phyloP scores from a whole-genome alignment of 2,329 filamentous ascomycete species.

The Alternaria sp. region DNA sequence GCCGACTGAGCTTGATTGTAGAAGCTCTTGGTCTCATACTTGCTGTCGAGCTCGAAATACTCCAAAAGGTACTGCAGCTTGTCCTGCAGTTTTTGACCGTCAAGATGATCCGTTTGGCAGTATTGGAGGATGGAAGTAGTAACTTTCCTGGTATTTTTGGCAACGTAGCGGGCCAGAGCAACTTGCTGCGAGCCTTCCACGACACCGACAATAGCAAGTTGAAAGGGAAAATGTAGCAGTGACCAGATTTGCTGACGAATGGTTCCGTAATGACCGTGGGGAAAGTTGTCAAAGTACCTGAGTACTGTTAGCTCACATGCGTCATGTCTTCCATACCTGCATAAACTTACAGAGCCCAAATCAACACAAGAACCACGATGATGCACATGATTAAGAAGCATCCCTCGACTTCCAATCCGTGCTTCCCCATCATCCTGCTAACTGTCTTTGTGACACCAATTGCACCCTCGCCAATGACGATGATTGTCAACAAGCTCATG shows the following conservation, averaged over 20 bases:
- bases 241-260: conserved; percentile 67
- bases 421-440: conserved; percentile 45
- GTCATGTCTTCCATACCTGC: neutral
- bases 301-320: neutral
- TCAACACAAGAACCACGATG: conserved; percentile 54
- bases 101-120: conserved; percentile 38
- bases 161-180: conserved; percentile 54
- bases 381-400: conserved; percentile 47
- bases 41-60: conserved; percentile 40
- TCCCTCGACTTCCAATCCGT: conserved; percentile 42
- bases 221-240: conserved; percentile 66
- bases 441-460: conserved; percentile 66
- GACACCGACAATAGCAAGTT: conserved; percentile 68
- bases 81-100: conserved; percentile 38
- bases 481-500: conserved; percentile 68
- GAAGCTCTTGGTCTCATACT: conserved; percentile 33
- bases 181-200: conserved; percentile 68
- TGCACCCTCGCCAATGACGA: conserved; percentile 70
- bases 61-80: conserved; percentile 32
- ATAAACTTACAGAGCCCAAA: conserved; percentile 61
- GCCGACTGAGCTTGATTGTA: conserved; percentile 13
- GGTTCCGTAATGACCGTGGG: conserved; percentile 56
- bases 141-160: conserved; percentile 53
- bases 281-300: conserved; percentile 63
- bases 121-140: conserved; percentile 48